Conservation (phyloP, 495 filamentous ascomycete genomes). For the Polyplosphaeria fusca region DNA sequence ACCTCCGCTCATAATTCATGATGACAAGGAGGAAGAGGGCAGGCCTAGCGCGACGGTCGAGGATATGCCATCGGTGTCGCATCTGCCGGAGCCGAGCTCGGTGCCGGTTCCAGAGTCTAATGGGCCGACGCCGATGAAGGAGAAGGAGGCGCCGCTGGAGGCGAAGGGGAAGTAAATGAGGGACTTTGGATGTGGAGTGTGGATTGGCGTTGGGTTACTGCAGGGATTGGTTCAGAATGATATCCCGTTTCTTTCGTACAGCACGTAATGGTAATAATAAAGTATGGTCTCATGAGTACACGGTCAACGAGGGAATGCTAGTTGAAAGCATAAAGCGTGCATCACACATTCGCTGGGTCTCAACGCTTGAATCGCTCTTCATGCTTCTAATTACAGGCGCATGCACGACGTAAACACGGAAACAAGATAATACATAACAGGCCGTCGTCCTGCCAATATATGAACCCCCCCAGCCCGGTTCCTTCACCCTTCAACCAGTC, state of each 20-base stretch:
- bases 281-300: conserved; percentile 1
- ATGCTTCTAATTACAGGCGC: conserved; percentile 22
- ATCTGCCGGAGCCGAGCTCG: conserved; percentile 31
- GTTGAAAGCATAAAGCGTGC: too few relatives aligned
- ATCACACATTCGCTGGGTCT: too few relatives aligned
- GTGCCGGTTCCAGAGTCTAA: conserved; percentile 15
- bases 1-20: conserved; percentile 24
- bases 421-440: conserved; percentile 2
- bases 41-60: conserved; percentile 22
- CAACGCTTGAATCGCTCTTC: conserved; percentile 9
- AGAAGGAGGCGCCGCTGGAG: conserved; percentile 19
- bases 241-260: conserved; percentile 15
- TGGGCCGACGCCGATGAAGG: conserved; percentile 4
- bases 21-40: conserved; percentile 26
- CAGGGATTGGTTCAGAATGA: conserved; percentile 17
- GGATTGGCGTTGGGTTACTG: background rate
- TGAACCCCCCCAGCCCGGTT: background rate
- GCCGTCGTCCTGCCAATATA: background rate
- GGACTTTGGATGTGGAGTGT: background rate
- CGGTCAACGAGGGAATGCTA: background rate
- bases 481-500: background rate
- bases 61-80: conserved; percentile 27
- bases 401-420: conserved; percentile 2
- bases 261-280: background rate
- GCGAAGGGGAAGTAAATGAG: background rate